Evolutionary conservation across 768 basidiomycete species (phyloP), one percentile per base, ranked within the genome.

Genomic region (Paxillus rubicundulus): DNA sequence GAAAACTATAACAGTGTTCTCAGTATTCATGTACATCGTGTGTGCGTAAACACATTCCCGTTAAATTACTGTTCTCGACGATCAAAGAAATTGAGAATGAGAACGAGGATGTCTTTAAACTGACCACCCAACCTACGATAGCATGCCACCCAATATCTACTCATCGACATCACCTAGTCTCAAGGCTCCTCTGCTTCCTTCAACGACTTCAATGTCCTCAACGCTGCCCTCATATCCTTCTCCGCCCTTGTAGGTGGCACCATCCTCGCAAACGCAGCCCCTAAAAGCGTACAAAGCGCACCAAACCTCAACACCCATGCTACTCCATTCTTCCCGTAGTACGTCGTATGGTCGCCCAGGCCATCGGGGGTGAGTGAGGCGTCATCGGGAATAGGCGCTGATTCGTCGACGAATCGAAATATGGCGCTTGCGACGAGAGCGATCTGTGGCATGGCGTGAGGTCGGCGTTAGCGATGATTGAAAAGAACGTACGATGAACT

Each of bases 241-340:
- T 98, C 95, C 4, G 93, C 91, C 45, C 84, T 87, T 18, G 95
- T 98, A 0, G 86, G 91, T 13, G 95, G 85, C 0, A 97, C 91
- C 74, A 79, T 84, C 44, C 89, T 85, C 28, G 88, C 86, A 58
- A 90, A 78, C 4, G 82, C 57, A 4, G 93, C 94, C 28, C 91
- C 94, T 33, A 81, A 73, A 52, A 97, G 70, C 0, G 94, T 85
- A 67, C 89, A 92, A 9, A 92, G 64, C 34, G 94, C 95, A 45
- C 95, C 95, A 61, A 96, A 96, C 16, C 93, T 84, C 50, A 98
- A 72, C 6, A 96, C 89, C 93, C 94, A 97, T 2, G 87, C 91
- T 27, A 97, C 92, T 32, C 95, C 95, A 49, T 85, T 86, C 74
- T 92, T 93, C 30, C 88, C 89, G 53, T 80, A 77, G 67, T 88